A percentile compares a stretch with the other conserved stretches of the same genome.
phyloP scores from a whole-genome alignment of 2,329 filamentous ascomycete genomes.

The Allantophomopsis cytisporea region DNA sequence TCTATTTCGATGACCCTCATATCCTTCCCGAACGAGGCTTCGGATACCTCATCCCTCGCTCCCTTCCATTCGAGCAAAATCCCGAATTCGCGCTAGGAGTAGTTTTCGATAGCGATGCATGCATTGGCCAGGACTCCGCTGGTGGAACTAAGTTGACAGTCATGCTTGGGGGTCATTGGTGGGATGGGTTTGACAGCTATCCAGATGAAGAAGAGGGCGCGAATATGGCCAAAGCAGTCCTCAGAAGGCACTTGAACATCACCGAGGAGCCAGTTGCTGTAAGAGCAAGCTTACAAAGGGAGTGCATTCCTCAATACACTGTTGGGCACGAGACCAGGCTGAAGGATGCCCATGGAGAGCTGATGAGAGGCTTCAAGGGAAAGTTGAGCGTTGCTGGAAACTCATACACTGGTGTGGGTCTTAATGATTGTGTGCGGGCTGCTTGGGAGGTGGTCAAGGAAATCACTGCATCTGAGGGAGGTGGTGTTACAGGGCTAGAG shows the following conservation, averaged over 20 bases:
- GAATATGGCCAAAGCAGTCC: slow-evolving; percentile 52
- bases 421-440: slow-evolving; percentile 40
- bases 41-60: slow-evolving; percentile 80
- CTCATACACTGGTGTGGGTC: slow-evolving; percentile 30
- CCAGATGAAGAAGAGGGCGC: slow-evolving; percentile 55
- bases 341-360: slow-evolving; percentile 14
- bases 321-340: slow-evolving; percentile 48
- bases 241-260: slow-evolving; percentile 66
- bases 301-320: slow-evolving; percentile 85
- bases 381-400: slow-evolving; percentile 28
- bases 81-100: slow-evolving; percentile 79
- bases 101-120: slow-evolving; percentile 61
- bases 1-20: slow-evolving; percentile 60
- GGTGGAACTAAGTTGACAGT: slow-evolving; percentile 77
- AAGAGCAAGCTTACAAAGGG: slow-evolving; percentile 42
- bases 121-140: slow-evolving; percentile 36
- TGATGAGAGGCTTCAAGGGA: slow-evolving; percentile 16
- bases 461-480: slow-evolving; percentile 15
- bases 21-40: slow-evolving; percentile 60
- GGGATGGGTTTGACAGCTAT: slow-evolving; percentile 48
- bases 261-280: slow-evolving; percentile 42
- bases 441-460: slow-evolving; percentile 37
- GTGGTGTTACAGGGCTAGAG: slow-evolving; percentile 23
- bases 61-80: slow-evolving; percentile 56
- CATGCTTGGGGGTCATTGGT: slow-evolving; percentile 91